Conservation (phyloP, 2,329 filamentous ascomycete species). For the Exophiala oligosperma region DNA sequence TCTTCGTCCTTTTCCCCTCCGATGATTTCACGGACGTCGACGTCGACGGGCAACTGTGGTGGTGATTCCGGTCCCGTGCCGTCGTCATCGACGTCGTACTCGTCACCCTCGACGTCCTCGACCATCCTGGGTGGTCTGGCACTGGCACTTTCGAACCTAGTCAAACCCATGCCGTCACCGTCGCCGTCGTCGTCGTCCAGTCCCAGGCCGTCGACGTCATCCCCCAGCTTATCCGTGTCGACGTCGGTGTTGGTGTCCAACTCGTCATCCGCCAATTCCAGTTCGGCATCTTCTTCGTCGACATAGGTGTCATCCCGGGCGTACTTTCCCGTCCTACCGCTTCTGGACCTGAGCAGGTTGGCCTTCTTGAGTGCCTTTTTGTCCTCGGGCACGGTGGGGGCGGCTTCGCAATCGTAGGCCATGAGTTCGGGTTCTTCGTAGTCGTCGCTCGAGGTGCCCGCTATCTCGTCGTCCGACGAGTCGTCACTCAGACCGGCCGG, state of each 20-base stretch:
- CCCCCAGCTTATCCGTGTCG: not conserved
- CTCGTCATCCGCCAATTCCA: conserved; percentile 21
- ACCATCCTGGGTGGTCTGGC: conserved; percentile 22
- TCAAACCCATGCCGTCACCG: conserved; percentile 17
- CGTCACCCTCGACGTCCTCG: conserved; percentile 8
- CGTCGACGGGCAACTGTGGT: conserved; percentile 20
- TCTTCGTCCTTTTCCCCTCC: conserved; percentile 20
- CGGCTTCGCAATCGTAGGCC: not conserved
- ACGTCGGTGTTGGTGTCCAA: conserved; percentile 6
- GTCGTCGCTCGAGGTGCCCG: conserved; percentile 18
- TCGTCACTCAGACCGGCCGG: conserved; percentile 13
- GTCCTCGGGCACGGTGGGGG: not conserved
- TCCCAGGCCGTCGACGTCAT: conserved; percentile 14
- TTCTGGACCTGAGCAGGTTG: not conserved
- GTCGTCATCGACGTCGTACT: conserved; percentile 7
- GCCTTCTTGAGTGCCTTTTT: conserved; percentile 3
- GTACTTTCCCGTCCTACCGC: not conserved
- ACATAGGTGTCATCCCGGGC: conserved; percentile 14
- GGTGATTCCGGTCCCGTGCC: conserved; percentile 16
- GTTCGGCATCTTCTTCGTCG: conserved; percentile 23
- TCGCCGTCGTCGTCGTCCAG: conserved; percentile 6
- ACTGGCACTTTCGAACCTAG: conserved; percentile 22
- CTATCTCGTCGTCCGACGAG: conserved; percentile 2
- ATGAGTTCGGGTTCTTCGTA: conserved; percentile 20
- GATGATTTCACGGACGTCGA: conserved; percentile 19